Conservation (phyloP, 139 green algal species). For the Tetradesmus lagerheimii region DNA sequence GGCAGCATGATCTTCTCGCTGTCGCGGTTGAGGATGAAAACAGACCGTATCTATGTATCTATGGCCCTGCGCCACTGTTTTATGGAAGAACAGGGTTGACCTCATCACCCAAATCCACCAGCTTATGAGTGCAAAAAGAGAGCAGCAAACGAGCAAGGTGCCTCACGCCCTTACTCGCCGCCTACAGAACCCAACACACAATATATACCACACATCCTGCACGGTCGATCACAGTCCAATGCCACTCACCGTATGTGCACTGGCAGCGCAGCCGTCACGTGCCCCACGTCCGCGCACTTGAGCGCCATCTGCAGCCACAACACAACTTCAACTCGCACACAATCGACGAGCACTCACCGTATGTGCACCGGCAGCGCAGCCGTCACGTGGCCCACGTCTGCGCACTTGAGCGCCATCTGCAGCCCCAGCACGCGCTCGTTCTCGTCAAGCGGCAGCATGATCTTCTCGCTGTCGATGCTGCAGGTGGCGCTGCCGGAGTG, state of each 20-base stretch:
- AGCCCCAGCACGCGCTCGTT: constrained; percentile 57
- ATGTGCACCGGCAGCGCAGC: constrained; percentile 67
- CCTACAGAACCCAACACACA: too few relatives aligned
- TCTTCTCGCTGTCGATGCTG: constrained; percentile 41
- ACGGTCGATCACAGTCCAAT: too few relatives aligned
- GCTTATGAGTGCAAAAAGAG: too few relatives aligned
- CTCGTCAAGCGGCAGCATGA: constrained; percentile 64
- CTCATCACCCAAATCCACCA: too few relatives aligned
- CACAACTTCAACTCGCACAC: constrained; percentile 52
- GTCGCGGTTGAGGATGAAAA: too few relatives aligned
- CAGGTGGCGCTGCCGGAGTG: background rate
- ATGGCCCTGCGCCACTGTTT: too few relatives aligned
- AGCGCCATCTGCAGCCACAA: constrained; percentile 67
- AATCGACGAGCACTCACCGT: too few relatives aligned
- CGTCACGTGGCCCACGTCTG: constrained; percentile 73
- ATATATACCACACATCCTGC: too few relatives aligned
- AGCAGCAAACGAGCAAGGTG: too few relatives aligned
- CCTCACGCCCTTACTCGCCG: too few relatives aligned
- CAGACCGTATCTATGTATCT: too few relatives aligned
- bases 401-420: constrained; percentile 77
- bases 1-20: constrained; percentile 56
- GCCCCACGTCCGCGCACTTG: constrained; percentile 77
- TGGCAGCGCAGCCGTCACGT: constrained; percentile 60
- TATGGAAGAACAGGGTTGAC: too few relatives aligned
- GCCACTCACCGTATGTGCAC: constrained; percentile 64